Evolutionary conservation across 148 eudicot genomes (phyloP).

Genomic region (Silene uniflora): DNA sequence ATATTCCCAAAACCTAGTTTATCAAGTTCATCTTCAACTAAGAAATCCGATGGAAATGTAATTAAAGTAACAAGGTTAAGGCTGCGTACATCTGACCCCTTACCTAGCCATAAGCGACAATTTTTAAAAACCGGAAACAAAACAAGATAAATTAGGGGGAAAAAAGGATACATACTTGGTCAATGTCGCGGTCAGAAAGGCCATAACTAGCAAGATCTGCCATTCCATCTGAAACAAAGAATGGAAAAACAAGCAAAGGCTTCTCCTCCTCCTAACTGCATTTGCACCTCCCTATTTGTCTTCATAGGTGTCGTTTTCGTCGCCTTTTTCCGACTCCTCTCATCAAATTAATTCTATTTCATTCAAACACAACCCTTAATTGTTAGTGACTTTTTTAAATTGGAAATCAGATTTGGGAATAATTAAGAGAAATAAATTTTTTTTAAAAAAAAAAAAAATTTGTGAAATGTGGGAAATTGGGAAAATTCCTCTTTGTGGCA

Average conservation of each 20-base stretch:
- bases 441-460: slow-evolving; percentile 2
- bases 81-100: too few species aligned
- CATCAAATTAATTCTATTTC: slow-evolving; percentile 41
- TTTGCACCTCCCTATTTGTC: slow-evolving; percentile 34
- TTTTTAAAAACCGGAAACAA: too few species aligned
- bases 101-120: too few species aligned
- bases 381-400: neutral
- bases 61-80: too few species aligned
- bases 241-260: slow-evolving; percentile 26
- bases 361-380: neutral
- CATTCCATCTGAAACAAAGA: slow-evolving; percentile 83
- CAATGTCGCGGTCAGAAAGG: slow-evolving; percentile 70
- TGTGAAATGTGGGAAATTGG: neutral
- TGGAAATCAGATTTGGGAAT: neutral
- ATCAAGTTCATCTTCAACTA: too few species aligned
- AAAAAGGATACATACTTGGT: slow-evolving; percentile 40
- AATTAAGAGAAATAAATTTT: neutral
- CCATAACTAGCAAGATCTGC: slow-evolving; percentile 83
- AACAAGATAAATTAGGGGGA: neutral
- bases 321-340: slow-evolving; percentile 35
- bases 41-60: too few species aligned
- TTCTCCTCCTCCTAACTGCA: slow-evolving; percentile 26
- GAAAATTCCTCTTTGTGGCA: neutral
- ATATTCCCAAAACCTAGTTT: too few species aligned
- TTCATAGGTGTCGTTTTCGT: slow-evolving; percentile 60